These are phyloP conservation scores for Phyllosticta capitalensis DNA, from an alignment of 2,329 filamentous ascomycete genomes.

Conservation along the genomic window DNA sequence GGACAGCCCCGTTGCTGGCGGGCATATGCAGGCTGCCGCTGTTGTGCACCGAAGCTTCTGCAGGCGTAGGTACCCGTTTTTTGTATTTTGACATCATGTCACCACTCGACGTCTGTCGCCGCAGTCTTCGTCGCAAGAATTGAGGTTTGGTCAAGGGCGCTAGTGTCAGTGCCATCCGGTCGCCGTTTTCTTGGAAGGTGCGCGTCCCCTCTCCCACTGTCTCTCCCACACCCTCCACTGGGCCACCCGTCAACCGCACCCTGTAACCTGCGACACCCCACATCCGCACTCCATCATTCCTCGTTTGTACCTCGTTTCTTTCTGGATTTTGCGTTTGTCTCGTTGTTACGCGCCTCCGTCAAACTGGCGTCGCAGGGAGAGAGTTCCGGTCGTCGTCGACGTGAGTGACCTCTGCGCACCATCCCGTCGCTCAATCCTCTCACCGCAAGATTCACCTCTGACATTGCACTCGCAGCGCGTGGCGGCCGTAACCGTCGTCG, in stretches of 20 bases:
- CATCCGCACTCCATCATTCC: background rate
- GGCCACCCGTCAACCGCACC: background rate
- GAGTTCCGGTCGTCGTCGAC: slow-evolving; percentile 4
- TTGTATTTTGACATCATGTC: background rate
- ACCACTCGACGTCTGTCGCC: background rate
- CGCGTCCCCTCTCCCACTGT: background rate
- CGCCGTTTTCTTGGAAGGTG: background rate
- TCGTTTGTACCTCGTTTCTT: background rate
- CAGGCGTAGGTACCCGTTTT: background rate
- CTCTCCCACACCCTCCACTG: background rate
- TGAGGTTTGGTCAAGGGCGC: background rate
- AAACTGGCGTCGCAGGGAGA: slow-evolving; percentile 5
- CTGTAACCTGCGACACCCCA: background rate
- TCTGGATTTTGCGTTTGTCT: background rate
- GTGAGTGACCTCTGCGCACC: slow-evolving; percentile 5
- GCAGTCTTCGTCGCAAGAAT: background rate
- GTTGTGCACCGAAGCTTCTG: background rate
- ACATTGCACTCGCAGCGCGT: background rate
- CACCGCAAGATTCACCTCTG: background rate
- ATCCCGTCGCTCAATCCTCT: background rate
- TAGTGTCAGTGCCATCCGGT: background rate
- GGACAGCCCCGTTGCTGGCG: background rate
- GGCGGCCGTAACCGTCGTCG: slow-evolving; percentile 12
- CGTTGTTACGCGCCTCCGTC: background rate
- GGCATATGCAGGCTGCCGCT: background rate